These are phyloP conservation scores for Sphaerulina vaccinii DNA, from an alignment of 2,329 filamentous ascomycete genomes.

Conservation along the genomic window DNA sequence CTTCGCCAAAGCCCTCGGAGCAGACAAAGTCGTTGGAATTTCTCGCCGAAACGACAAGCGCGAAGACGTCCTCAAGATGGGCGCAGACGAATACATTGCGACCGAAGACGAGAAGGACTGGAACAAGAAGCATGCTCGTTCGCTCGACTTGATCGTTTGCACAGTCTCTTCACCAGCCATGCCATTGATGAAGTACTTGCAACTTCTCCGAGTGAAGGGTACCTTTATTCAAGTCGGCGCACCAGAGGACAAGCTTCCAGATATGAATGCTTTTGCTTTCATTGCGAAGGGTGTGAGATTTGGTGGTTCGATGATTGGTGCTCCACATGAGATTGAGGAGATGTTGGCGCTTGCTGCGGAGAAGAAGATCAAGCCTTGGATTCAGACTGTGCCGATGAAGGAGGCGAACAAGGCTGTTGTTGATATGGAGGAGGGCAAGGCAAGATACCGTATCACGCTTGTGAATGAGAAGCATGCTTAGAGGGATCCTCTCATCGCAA, in stretches of 20 bases:
- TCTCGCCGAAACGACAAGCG: slow-evolving; percentile 60
- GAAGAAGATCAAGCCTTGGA: slow-evolving; percentile 59
- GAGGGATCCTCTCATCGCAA: too few species aligned
- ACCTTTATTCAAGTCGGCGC: slow-evolving; percentile 66
- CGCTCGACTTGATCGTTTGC: slow-evolving; percentile 59
- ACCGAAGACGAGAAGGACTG: slow-evolving; percentile 60
- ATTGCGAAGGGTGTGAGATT: slow-evolving; percentile 55
- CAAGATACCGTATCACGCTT: slow-evolving; percentile 41
- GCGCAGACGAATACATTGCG: slow-evolving; percentile 59
- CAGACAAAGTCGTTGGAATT: slow-evolving; percentile 64
- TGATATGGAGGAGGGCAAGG: slow-evolving; percentile 58
- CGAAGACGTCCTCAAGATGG: slow-evolving; percentile 60
- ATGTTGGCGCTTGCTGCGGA: slow-evolving; percentile 62
- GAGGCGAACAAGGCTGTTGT: slow-evolving; percentile 58
- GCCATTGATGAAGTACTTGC: slow-evolving; percentile 62
- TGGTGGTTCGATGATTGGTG: slow-evolving; percentile 50
- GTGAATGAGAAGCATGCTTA: slow-evolving; percentile 22
- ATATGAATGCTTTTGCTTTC: slow-evolving; percentile 53
- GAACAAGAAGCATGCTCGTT: slow-evolving; percentile 53
- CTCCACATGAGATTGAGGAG: slow-evolving; percentile 58
- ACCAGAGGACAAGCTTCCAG: slow-evolving; percentile 58
- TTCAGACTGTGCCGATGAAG: slow-evolving; percentile 61
- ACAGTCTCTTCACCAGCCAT: slow-evolving; percentile 60
- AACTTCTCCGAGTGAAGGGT: slow-evolving; percentile 59
- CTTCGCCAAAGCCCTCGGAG: slow-evolving; percentile 68